Percentiles rank a stretch among this genome's conserved stretches.
Evolutionary conservation across 495 filamentous ascomycete genomes (phyloP).

Genomic region (Trichoderma reesei): DNA sequence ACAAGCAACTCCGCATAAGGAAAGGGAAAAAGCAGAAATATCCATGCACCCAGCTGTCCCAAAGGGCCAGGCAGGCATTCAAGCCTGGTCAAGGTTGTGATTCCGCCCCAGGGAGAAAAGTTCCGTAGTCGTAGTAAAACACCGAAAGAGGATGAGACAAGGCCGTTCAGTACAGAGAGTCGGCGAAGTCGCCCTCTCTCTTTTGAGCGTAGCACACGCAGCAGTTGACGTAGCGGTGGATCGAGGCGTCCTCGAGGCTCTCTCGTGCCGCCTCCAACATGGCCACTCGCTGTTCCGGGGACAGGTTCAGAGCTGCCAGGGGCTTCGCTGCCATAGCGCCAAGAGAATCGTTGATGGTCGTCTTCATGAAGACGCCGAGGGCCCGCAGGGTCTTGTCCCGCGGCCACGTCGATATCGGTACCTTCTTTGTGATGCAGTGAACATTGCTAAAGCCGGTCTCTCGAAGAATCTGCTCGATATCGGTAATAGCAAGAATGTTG

Average conservation of each 20-base stretch:
- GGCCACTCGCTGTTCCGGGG: constrained; percentile 19
- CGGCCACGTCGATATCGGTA: constrained; percentile 46
- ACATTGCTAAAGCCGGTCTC: constrained; percentile 50
- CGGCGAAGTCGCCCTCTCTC: constrained; percentile 6
- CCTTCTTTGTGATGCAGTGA: constrained; percentile 36
- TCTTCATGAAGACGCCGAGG: constrained; percentile 38
- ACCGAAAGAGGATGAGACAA: background rate
- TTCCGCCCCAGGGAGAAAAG: background rate
- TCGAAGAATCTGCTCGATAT: constrained; percentile 34
- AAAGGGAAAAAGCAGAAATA: background rate
- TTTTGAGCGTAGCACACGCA: constrained; percentile 29
- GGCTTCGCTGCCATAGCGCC: constrained; percentile 40
- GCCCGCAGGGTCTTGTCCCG: constrained; percentile 42
- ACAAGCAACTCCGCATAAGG: background rate
- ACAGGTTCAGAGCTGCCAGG: constrained; percentile 30
- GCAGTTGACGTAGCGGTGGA: constrained; percentile 26
- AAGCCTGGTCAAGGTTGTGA: background rate
- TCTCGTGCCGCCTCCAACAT: constrained; percentile 20
- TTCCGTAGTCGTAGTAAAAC: background rate
- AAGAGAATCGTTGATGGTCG: constrained; percentile 39
- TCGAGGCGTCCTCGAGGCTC: constrained; percentile 19
- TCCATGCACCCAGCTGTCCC: background rate
- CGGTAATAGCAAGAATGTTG: constrained; percentile 7
- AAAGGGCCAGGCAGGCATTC: background rate
- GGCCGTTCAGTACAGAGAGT: constrained; percentile 1